Conservation (phyloP, 768 basidiomycete genomes). For the Phanerochaete sordida region DNA sequence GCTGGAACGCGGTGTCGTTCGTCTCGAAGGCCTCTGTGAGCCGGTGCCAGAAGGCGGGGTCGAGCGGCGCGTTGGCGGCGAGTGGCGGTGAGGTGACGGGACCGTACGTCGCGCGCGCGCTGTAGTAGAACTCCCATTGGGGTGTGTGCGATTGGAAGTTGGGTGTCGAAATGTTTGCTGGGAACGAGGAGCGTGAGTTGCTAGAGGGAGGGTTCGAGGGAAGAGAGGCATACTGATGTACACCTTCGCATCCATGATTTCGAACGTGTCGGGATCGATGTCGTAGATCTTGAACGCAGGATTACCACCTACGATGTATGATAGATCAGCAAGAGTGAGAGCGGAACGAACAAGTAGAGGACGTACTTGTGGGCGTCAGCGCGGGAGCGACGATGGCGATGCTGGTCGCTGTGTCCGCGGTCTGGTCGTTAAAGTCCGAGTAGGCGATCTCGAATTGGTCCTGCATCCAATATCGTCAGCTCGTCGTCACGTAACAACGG, state of each 20-base stretch:
- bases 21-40: conserved; percentile 50
- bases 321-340: not conserved
- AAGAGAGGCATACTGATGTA: conserved; percentile 40
- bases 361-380: conserved; percentile 50
- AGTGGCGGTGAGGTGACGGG: conserved; percentile 35
- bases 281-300: conserved; percentile 60
- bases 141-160: conserved; percentile 42
- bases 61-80: conserved; percentile 35
- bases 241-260: conserved; percentile 55
- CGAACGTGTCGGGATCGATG: conserved; percentile 63
- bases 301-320: conserved; percentile 40
- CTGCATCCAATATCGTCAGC: conserved; percentile 31
- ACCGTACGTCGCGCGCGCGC: conserved; percentile 50
- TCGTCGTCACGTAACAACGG: conserved; percentile 38
- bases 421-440: conserved; percentile 46
- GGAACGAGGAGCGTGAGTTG: not conserved
- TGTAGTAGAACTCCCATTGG: conserved; percentile 53
- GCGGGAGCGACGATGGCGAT: conserved; percentile 52
- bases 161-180: conserved; percentile 37
- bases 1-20: conserved; percentile 42
- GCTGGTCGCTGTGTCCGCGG: conserved; percentile 41
- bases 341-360: conserved; percentile 10
- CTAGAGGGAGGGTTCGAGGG: not conserved
- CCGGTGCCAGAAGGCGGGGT: conserved; percentile 56
- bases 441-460: conserved; percentile 62